Evolutionary conservation across 257 asterid genomes (phyloP), one percentile per base, ranked within the genome.

Genomic region (Mitragyna speciosa): DNA sequence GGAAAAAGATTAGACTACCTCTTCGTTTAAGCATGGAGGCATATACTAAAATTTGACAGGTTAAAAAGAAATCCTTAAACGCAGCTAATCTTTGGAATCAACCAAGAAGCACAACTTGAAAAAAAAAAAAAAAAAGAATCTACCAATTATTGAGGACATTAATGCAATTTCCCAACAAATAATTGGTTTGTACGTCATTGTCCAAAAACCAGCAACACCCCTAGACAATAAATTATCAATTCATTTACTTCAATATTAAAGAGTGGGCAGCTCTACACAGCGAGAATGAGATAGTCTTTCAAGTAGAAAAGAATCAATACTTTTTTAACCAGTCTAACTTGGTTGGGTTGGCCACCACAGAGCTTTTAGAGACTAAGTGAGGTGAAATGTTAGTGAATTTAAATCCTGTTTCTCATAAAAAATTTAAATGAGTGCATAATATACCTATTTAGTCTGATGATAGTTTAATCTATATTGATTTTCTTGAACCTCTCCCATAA

Each of bases 151-250:
- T 20, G 45, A 74, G 56, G 45, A 52, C 47, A 15, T 68, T 30
- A 54, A 14, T 14, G 54, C 54, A 54, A 51, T 67, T 68, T 61
- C 16, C 52, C 5, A 36, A 12, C 11, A 26, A 12, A 1, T 7
- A 26, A 72, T 52, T 49, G 75, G 75, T 24, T 67, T 59, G 9
- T 79, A 79, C 58, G 76, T 73, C 77, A 76, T 65, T 79, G 80
- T 76, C 81, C 73, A 7, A 39, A 56, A 71, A 49, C 26, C 24
- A 70, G 75, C 56, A 85, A 78, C 84, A 84, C 24, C 75, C 75
- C 3, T 51, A 69, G 80, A 80, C 83, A 75, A 72, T 36, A 54
- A 63, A 48, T n/a, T 33, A 33, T 51, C 31, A 1, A 22, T 16
- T 22, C n/a, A 72, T 72, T 43, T 1, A 39, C 61, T 76, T 76